Evolutionary conservation across 345 rosid species (phyloP).

Genomic region (Raphanus raphanistrum): DNA sequence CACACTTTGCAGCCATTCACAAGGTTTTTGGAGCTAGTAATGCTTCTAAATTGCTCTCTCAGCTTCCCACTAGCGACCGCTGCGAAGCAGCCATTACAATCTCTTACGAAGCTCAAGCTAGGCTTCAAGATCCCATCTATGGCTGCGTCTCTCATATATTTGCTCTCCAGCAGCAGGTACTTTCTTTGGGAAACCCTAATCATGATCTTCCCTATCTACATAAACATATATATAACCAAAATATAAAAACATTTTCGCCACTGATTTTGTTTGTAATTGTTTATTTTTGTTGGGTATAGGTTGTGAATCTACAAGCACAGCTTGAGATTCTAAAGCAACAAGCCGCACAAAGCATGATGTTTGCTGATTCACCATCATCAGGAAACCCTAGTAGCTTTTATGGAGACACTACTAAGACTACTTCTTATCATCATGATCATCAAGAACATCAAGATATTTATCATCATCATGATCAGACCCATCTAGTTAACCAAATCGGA

Average conservation of each 20-base stretch:
- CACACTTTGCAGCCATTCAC: slow-evolving; percentile 90
- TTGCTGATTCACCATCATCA: slow-evolving; percentile 48
- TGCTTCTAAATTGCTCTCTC: slow-evolving; percentile 79
- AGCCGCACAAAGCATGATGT: slow-evolving; percentile 56
- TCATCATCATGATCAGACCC: slow-evolving; percentile 38
- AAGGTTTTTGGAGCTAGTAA: slow-evolving; percentile 98
- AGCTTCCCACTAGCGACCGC: slow-evolving; percentile 71
- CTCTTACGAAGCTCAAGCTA: slow-evolving; percentile 95
- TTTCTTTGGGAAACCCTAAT: slow-evolving; percentile 31
- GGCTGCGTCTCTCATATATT: slow-evolving; percentile 96
- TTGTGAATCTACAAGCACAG: slow-evolving; percentile 81
- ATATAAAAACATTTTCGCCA: background rate
- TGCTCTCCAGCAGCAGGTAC: slow-evolving; percentile 93
- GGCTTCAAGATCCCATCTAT: slow-evolving; percentile 94
- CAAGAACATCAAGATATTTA: slow-evolving; percentile 42
- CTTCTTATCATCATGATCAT: slow-evolving; percentile 30
- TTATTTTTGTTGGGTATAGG: slow-evolving; percentile 48
- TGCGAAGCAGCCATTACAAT: slow-evolving; percentile 89
- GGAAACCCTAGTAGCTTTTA: slow-evolving; percentile 56
- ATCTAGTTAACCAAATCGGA: slow-evolving; percentile 48
- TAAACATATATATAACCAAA: background rate
- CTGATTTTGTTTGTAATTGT: background rate
- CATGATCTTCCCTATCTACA: slow-evolving; percentile 1
- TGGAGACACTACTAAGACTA: slow-evolving; percentile 38
- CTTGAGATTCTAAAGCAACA: slow-evolving; percentile 83